Percentiles rank a stretch among this genome's conserved stretches.
Conservation (phyloP, 805 yeast species). For the Pichia heedii region DNA sequence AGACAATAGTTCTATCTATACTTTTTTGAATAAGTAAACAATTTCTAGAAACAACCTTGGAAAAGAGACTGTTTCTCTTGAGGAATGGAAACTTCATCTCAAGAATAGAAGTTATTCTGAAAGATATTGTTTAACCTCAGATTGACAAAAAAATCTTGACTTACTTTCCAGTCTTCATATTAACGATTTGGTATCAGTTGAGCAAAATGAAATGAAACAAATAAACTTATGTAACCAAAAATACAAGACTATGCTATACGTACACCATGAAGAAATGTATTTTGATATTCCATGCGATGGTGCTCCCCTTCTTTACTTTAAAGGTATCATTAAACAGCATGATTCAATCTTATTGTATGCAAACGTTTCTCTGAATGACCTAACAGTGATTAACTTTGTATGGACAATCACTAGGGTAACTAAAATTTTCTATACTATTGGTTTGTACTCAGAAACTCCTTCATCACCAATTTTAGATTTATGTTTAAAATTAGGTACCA, state of each 20-base stretch:
- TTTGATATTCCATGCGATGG: conserved; percentile 7
- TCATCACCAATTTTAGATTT: not conserved
- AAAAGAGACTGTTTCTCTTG: too few relatives aligned
- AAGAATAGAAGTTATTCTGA: too few relatives aligned
- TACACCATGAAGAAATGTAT: conserved; percentile 1
- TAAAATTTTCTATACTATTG: conserved; percentile 6
- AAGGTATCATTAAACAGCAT: conserved; percentile 3
- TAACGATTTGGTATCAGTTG: conserved; percentile 5
- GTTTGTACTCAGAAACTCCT: conserved; percentile 6
- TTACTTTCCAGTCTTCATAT: not conserved
- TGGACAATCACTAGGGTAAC: conserved; percentile 10
- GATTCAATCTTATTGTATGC: conserved; percentile 3
- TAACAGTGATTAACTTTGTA: conserved; percentile 9
- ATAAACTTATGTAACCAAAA: not conserved
- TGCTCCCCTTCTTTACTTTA: conserved; percentile 2
- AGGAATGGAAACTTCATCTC: too few relatives aligned
- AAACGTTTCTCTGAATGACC: not conserved
- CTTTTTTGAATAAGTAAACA: too few relatives aligned
- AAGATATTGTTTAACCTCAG: too few relatives aligned
- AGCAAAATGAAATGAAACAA: not conserved
- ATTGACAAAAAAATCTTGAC: not conserved
- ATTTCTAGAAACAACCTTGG: too few relatives aligned
- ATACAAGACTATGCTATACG: not conserved
- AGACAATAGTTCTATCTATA: too few relatives aligned
- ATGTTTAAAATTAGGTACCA: conserved; percentile 5